Evolutionary conservation across 83 land plant genomes (phyloP).

Genomic region (Diphasiastrum complanatum): DNA sequence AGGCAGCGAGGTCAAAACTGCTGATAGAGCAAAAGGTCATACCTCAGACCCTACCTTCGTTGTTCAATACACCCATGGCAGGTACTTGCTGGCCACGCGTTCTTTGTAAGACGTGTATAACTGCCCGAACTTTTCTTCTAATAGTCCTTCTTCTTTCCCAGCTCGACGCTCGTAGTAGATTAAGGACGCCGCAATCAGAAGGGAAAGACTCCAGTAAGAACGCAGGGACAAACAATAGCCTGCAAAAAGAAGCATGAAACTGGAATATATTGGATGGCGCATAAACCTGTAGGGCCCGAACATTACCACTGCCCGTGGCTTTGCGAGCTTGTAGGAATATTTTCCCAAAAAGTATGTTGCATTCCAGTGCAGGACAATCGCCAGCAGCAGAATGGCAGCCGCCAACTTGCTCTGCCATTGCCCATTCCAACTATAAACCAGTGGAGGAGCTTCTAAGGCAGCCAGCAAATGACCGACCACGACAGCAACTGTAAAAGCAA

Average conservation of each 20-base stretch:
- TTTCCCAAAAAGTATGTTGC: constrained; percentile 55
- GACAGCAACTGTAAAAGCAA: constrained; percentile 40
- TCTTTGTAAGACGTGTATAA: constrained; percentile 44
- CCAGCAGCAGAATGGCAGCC: constrained; percentile 37
- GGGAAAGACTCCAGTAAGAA: constrained; percentile 46
- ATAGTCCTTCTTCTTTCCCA: constrained; percentile 51
- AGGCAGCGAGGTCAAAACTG: too few relatives aligned
- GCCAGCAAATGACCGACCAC: constrained; percentile 74
- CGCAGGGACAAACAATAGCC: constrained; percentile 46
- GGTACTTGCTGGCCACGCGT: constrained; percentile 46
- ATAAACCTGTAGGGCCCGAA: constrained; percentile 79
- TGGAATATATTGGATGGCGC: constrained; percentile 76
- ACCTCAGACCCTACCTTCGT: too few relatives aligned
- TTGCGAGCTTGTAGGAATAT: constrained; percentile 59
- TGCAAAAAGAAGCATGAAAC: constrained; percentile 58
- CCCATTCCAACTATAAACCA: constrained; percentile 51
- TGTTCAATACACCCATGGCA: constrained; percentile 48
- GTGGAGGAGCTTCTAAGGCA: constrained; percentile 61
- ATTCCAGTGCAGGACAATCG: constrained; percentile 49
- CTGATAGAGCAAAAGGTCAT: too few relatives aligned
- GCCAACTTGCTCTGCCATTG: constrained; percentile 44
- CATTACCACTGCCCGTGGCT: constrained; percentile 58
- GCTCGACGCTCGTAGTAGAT: constrained; percentile 66
- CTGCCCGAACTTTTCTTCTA: constrained; percentile 51
- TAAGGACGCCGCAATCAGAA: constrained; percentile 44